Percentiles rank a stretch among this genome's conserved stretches.
Conservation (phyloP, 179 eudicot species). For the Pouteria campechiana region DNA sequence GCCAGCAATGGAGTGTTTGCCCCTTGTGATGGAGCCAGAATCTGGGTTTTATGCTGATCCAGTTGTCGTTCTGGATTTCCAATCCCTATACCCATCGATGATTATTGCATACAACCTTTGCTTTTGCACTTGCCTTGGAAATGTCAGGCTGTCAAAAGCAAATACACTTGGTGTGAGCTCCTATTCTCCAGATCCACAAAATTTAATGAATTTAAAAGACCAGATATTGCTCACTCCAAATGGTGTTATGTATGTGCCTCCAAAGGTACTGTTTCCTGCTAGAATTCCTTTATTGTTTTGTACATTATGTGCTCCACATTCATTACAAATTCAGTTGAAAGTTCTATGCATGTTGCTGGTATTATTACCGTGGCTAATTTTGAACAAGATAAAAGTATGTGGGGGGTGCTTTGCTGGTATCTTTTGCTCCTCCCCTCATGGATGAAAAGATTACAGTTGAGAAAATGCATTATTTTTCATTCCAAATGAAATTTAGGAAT, state of each 20-base stretch:
- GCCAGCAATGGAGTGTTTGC: conserved; percentile 97
- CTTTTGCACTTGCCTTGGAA: conserved; percentile 90
- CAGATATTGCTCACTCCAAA: conserved; percentile 77
- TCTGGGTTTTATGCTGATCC: conserved; percentile 96
- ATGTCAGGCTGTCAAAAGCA: conserved; percentile 54
- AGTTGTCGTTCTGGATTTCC: conserved; percentile 95
- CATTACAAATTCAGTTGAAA: too few species aligned
- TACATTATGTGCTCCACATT: too few species aligned
- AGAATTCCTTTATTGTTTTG: neutral
- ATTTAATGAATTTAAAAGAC: conserved; percentile 34
- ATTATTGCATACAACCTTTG: conserved; percentile 98
- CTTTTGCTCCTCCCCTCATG: too few species aligned
- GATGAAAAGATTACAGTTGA: too few species aligned
- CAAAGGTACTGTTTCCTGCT: conserved; percentile 35
- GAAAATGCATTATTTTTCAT: too few species aligned
- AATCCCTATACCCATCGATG: conserved; percentile 99
- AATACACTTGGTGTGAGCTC: conserved; percentile 78
- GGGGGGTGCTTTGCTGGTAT: too few species aligned
- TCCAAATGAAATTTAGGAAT: too few species aligned
- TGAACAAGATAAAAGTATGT: too few species aligned
- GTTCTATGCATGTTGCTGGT: too few species aligned
- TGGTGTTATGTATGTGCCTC: conserved; percentile 85
- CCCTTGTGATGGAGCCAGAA: conserved; percentile 99
- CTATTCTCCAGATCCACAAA: conserved; percentile 45
- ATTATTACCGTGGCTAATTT: too few species aligned